Conservation (phyloP, 345 rosid species). For the Nasturtium officinale region DNA sequence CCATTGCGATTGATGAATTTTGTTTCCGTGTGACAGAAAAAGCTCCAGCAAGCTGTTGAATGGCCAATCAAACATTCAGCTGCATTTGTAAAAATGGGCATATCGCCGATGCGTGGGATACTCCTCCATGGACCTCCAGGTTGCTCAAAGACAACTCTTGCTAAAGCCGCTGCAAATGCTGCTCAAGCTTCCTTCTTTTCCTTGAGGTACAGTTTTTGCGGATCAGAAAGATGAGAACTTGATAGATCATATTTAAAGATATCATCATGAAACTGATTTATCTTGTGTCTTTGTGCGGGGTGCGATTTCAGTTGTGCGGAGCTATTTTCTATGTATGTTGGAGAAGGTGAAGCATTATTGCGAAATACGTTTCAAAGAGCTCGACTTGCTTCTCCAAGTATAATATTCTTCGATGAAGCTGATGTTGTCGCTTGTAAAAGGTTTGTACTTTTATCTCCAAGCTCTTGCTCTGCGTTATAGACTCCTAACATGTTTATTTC, state of each 20-base stretch:
- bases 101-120: slow-evolving; percentile 81
- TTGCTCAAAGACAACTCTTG: slow-evolving; percentile 98
- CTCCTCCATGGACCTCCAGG: slow-evolving; percentile 99
- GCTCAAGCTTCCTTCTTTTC: slow-evolving; percentile 93
- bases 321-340: slow-evolving; percentile 94
- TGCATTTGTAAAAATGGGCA: slow-evolving; percentile 71
- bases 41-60: slow-evolving; percentile 87
- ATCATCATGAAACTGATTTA: neutral
- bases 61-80: slow-evolving; percentile 90
- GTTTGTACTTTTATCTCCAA: slow-evolving; percentile 43
- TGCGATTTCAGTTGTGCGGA: slow-evolving; percentile 77
- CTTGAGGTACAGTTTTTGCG: slow-evolving; percentile 55
- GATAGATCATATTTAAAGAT: neutral
- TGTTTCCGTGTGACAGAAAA: slow-evolving; percentile 55
- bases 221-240: slow-evolving; percentile 1
- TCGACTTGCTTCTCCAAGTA: slow-evolving; percentile 90
- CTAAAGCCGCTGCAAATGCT: slow-evolving; percentile 93
- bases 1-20: neutral
- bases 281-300: neutral
- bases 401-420: slow-evolving; percentile 93
- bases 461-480: neutral
- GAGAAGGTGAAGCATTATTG: slow-evolving; percentile 95
- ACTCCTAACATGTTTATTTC: neutral
- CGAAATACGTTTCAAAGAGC: slow-evolving; percentile 89
- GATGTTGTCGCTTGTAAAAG: slow-evolving; percentile 85